phyloP scores from a whole-genome alignment of 2,329 filamentous ascomycete species.

The Clonostachys rosea region DNA sequence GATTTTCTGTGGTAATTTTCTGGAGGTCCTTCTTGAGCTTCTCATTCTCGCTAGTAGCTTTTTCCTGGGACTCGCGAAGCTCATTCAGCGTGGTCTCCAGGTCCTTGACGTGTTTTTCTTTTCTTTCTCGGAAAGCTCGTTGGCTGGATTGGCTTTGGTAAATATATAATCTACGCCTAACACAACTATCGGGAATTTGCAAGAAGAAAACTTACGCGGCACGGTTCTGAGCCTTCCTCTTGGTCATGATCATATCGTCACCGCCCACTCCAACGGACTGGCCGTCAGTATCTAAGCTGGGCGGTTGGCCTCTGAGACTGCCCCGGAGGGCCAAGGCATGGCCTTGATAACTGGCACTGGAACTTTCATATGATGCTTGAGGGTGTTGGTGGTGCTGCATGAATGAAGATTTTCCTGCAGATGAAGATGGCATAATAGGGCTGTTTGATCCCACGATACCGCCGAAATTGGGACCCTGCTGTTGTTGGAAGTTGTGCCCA shows the following conservation, averaged over 20 bases:
- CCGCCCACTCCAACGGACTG: constrained; percentile 32
- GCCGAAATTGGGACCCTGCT: no score
- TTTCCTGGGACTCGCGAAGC: constrained; percentile 69
- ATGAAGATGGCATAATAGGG: constrained; percentile 6
- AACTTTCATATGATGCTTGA: constrained; percentile 8
- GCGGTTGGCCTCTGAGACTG: constrained; percentile 30
- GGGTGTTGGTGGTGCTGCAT: constrained; percentile 27
- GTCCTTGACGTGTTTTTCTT: constrained; percentile 91
- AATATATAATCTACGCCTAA: not conserved
- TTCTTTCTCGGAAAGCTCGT: constrained; percentile 92
- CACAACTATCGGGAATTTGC: not conserved
- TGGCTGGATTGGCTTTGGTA: constrained; percentile 51
- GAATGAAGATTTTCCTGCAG: constrained; percentile 45
- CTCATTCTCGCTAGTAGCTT: constrained; percentile 79
- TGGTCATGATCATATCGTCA: constrained; percentile 12
- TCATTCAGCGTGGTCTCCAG: constrained; percentile 79
- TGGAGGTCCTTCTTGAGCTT: constrained; percentile 77
- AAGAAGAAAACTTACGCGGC: constrained; percentile 46
- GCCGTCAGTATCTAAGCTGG: constrained; percentile 53
- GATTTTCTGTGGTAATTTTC: constrained; percentile 17
- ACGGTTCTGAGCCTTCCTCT: constrained; percentile 57
- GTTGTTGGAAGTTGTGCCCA: no score
- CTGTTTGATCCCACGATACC: no score
- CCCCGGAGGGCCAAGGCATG: constrained; percentile 27
- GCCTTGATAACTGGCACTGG: constrained; percentile 16